A percentile compares a stretch with the other conserved stretches of the same genome.
phyloP scores from a whole-genome alignment of 1,139 yeast genomes.

The Yamadazyma spencermartinsiae region DNA sequence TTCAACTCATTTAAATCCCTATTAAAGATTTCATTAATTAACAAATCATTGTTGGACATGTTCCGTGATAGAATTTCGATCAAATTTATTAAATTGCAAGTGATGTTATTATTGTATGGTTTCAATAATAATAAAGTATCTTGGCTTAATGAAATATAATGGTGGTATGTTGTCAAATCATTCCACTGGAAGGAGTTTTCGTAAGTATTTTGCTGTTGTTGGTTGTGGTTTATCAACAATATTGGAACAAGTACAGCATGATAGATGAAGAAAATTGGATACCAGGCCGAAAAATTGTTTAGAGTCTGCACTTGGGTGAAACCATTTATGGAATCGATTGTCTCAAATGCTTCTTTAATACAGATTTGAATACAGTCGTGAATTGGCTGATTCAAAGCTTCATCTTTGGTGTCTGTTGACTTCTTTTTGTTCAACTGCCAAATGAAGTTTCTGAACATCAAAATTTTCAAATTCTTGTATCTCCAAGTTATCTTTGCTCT shows the following conservation, averaged over 20 bases:
- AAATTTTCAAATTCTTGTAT: conserved; percentile 13
- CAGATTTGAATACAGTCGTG: conserved; percentile 5
- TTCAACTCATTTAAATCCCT: conserved; percentile 4
- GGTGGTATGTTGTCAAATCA: conserved; percentile 2
- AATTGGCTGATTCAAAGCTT: conserved; percentile 2
- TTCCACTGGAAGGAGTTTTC: not conserved
- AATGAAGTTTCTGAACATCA: conserved; percentile 11
- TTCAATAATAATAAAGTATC: conserved; percentile 5
- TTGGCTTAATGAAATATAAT: conserved; percentile 5
- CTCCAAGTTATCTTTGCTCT: conserved; percentile 11
- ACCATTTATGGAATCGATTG: conserved; percentile 6
- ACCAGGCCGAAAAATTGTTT: conserved; percentile 8
- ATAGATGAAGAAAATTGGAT: conserved; percentile 7
- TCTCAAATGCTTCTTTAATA: conserved; percentile 5
- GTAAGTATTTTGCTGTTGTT: not conserved
- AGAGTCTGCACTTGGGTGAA: conserved; percentile 2
- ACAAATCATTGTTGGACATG: conserved; percentile 4
- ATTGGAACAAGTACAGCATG: conserved; percentile 10
- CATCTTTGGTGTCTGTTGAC: conserved; percentile 1
- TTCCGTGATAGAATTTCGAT: conserved; percentile 10
- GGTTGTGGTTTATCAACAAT: not conserved
- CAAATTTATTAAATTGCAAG: conserved; percentile 10
- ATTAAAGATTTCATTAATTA: conserved; percentile 7
- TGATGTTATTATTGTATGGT: conserved; percentile 6
- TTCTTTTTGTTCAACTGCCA: conserved; percentile 6